These are phyloP conservation scores for Pyrenochaeta sp. DNA, from an alignment of 2,329 filamentous ascomycete genomes.

Conservation along the genomic window DNA sequence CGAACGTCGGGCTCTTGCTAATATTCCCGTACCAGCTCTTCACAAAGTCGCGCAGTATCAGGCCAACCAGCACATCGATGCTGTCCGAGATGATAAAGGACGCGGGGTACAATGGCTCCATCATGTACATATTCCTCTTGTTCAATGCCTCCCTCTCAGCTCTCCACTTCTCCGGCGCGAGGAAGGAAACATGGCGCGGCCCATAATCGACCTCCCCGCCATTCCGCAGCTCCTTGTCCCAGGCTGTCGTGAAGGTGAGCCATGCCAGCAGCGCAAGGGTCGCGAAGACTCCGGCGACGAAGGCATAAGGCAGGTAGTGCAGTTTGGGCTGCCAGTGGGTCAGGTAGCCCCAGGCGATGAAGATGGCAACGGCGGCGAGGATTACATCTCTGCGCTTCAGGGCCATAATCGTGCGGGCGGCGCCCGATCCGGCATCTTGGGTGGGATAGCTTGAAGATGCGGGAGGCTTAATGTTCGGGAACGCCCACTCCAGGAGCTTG, in stretches of 20 bases:
- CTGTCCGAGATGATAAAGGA: conserved; percentile 81
- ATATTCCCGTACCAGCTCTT: conserved; percentile 89
- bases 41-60: conserved; percentile 85
- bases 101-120: conserved; percentile 74
- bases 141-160: conserved; percentile 73
- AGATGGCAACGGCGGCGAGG: conserved; percentile 72
- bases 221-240: conserved; percentile 53
- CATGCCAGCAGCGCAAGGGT: conserved; percentile 65
- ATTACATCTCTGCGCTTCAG: conserved; percentile 74
- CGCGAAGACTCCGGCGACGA: conserved; percentile 71
- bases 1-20: conserved; percentile 79
- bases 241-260: conserved; percentile 67
- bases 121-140: conserved; percentile 70
- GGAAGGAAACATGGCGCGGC: conserved; percentile 63
- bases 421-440: conserved; percentile 50
- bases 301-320: conserved; percentile 86
- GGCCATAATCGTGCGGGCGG: conserved; percentile 67
- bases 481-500: conserved; percentile 23
- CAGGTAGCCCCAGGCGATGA: conserved; percentile 88
- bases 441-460: conserved; percentile 20
- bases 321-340: conserved; percentile 83
- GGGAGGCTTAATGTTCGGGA: conserved; percentile 26
- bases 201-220: conserved; percentile 53
- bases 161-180: conserved; percentile 71
- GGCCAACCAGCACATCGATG: conserved; percentile 78